Percentiles rank a stretch among this genome's conserved stretches.
These are phyloP conservation scores for Hypocrella siamensis DNA, from an alignment of 2,329 filamentous ascomycete species.

Conservation along the genomic window DNA sequence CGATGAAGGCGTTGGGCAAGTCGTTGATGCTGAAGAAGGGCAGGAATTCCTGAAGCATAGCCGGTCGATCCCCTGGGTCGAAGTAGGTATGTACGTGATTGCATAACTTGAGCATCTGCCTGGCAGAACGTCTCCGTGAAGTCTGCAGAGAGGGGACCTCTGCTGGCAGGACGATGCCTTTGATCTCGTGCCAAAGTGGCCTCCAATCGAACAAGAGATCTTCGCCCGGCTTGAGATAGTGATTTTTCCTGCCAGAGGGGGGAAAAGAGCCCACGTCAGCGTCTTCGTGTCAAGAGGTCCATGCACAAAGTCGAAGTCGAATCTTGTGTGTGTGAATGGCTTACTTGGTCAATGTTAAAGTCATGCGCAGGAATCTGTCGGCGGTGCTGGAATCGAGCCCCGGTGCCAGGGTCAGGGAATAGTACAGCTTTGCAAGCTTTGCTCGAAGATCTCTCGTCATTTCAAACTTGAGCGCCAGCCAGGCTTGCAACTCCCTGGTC, in stretches of 20 bases:
- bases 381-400: slow-evolving; percentile 69
- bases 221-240: slow-evolving; percentile 80
- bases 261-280: slow-evolving; percentile 2
- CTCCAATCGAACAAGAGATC: slow-evolving; percentile 90
- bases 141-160: slow-evolving; percentile 57
- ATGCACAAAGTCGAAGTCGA: too few relatives aligned
- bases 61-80: slow-evolving; percentile 70
- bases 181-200: slow-evolving; percentile 83
- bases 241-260: slow-evolving; percentile 53
- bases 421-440: slow-evolving; percentile 80
- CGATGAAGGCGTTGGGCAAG: slow-evolving; percentile 80
- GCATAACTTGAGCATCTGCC: slow-evolving; percentile 71
- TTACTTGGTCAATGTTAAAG: slow-evolving; percentile 84
- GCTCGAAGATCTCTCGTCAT: slow-evolving; percentile 72
- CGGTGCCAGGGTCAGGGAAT: slow-evolving; percentile 79
- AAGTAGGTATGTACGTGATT: slow-evolving; percentile 87
- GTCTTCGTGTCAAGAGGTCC: too few relatives aligned
- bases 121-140: slow-evolving; percentile 37
- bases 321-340: neutral
- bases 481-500: slow-evolving; percentile 90
- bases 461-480: slow-evolving; percentile 95
- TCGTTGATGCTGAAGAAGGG: slow-evolving; percentile 90
- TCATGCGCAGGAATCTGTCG: slow-evolving; percentile 93
- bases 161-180: slow-evolving; percentile 72
- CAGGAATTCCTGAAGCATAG: slow-evolving; percentile 65